phyloP scores from a whole-genome alignment of 345 rosid species.

The Tarenaya hassleriana region DNA sequence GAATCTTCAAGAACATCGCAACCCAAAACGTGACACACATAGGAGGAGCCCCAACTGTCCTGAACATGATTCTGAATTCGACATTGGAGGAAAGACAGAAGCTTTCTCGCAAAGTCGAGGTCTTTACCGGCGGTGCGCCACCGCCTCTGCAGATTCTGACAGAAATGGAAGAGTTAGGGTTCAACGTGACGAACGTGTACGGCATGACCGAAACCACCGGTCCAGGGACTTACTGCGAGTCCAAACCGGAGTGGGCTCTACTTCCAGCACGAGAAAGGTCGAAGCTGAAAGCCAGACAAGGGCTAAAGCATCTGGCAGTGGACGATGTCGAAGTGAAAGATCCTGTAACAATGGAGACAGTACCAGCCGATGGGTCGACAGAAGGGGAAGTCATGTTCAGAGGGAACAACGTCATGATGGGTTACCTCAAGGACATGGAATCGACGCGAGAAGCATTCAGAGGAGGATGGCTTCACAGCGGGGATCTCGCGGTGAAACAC shows the following conservation, averaged over 20 bases:
- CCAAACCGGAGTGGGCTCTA: constrained; percentile 74
- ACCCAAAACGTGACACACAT: constrained; percentile 64
- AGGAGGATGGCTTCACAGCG: constrained; percentile 74
- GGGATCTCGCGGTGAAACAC: constrained; percentile 76
- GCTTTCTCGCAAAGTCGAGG: constrained; percentile 46
- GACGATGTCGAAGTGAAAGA: constrained; percentile 63
- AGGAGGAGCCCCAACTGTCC: constrained; percentile 80
- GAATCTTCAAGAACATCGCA: constrained; percentile 48
- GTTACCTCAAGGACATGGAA: constrained; percentile 53
- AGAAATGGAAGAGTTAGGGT: constrained; percentile 64
- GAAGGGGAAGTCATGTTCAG: constrained; percentile 64
- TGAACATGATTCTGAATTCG: constrained; percentile 74
- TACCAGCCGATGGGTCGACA: constrained; percentile 52
- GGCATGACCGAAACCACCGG: constrained; percentile 82
- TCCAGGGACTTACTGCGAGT: constrained; percentile 52
- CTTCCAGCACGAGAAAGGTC: constrained; percentile 37
- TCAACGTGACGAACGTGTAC: constrained; percentile 54
- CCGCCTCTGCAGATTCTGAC: constrained; percentile 49
- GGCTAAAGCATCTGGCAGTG: constrained; percentile 60
- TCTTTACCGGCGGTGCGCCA: constrained; percentile 64
- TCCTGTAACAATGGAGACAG: constrained; percentile 44
- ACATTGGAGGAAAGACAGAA: constrained; percentile 26
- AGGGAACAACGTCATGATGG: constrained; percentile 81
- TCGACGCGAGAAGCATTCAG: constrained; percentile 50
- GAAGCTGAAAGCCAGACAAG: constrained; percentile 62